phyloP scores from a whole-genome alignment of 2,329 filamentous ascomycete genomes.

The Diplodia scrobiculata region DNA sequence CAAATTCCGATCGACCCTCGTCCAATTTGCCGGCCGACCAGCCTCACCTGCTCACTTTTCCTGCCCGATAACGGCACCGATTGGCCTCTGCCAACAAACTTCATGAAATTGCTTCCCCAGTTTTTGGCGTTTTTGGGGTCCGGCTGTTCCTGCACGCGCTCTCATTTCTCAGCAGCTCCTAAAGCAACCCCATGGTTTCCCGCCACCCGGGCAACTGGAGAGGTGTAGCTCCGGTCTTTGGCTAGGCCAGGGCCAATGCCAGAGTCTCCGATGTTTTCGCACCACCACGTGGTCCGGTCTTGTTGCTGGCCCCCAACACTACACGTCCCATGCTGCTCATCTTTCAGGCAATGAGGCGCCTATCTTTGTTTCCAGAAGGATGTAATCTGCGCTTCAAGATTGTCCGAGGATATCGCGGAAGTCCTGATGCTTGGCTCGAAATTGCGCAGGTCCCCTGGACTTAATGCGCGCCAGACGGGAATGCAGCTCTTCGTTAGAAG shows the following conservation, averaged over 20 bases:
- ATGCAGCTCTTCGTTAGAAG: slow-evolving; percentile 1
- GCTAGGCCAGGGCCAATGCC: no score
- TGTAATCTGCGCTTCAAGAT: slow-evolving; percentile 13
- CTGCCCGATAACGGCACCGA: neutral
- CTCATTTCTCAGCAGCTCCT: neutral
- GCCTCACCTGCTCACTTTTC: slow-evolving; percentile 18
- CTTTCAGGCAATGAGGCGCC: neutral
- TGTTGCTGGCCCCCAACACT: neutral
- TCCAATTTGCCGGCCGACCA: slow-evolving; percentile 20
- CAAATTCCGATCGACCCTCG: slow-evolving; percentile 16
- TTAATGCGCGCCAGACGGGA: slow-evolving; percentile 11
- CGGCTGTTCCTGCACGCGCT: neutral
- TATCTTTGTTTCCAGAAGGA: slow-evolving; percentile 7
- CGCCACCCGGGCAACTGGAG: neutral
- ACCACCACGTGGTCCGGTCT: neutral
- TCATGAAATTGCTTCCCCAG: slow-evolving; percentile 18
- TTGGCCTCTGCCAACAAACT: slow-evolving; percentile 1
- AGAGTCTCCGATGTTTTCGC: neutral
- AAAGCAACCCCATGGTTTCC: neutral
- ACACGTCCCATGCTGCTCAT: neutral
- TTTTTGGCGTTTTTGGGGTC: slow-evolving; percentile 12
- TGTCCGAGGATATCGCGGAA: neutral
- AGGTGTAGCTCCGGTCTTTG: no score
- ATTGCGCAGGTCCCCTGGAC: slow-evolving; percentile 3
- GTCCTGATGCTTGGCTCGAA: neutral